Evolutionary conservation across 2,329 filamentous ascomycete species (phyloP).

Genomic region (Ophiostoma perfectum): DNA sequence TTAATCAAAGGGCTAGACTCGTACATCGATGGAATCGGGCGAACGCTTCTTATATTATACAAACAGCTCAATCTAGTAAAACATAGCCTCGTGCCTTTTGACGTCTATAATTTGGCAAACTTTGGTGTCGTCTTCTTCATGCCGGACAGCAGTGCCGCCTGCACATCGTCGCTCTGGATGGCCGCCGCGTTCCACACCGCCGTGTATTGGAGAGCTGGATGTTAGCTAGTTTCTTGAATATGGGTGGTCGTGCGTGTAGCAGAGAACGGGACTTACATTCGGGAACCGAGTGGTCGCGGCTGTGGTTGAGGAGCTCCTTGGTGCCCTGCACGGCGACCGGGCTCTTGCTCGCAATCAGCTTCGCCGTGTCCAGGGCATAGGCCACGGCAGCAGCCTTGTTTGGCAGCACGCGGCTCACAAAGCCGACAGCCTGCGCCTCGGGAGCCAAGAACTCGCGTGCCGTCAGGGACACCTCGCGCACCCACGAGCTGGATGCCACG

Average conservation of each 20-base stretch:
- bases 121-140: constrained; percentile 72
- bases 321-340: constrained; percentile 83
- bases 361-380: constrained; percentile 58
- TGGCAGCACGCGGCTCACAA: constrained; percentile 61
- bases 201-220: constrained; percentile 68
- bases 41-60: background rate
- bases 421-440: constrained; percentile 65
- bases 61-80: background rate
- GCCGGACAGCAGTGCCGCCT: constrained; percentile 67
- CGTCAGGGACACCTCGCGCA: constrained; percentile 71
- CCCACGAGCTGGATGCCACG: constrained; percentile 66
- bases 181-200: constrained; percentile 81
- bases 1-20: too few relatives aligned
- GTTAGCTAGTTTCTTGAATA: constrained; percentile 8
- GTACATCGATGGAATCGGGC: too few relatives aligned
- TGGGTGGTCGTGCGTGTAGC: background rate
- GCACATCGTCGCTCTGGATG: constrained; percentile 73
- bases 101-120: constrained; percentile 71
- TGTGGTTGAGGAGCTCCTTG: constrained; percentile 80
- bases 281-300: constrained; percentile 67
- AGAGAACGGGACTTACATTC: constrained; percentile 54
- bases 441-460: constrained; percentile 63
- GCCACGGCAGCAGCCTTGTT: constrained; percentile 59
- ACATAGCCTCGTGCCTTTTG: too few relatives aligned
- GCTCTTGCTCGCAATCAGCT: constrained; percentile 68